A percentile compares a stretch with the other conserved stretches of the same genome.
phyloP scores from a whole-genome alignment of 768 basidiomycete species.

The Psilocybe azurescens region DNA sequence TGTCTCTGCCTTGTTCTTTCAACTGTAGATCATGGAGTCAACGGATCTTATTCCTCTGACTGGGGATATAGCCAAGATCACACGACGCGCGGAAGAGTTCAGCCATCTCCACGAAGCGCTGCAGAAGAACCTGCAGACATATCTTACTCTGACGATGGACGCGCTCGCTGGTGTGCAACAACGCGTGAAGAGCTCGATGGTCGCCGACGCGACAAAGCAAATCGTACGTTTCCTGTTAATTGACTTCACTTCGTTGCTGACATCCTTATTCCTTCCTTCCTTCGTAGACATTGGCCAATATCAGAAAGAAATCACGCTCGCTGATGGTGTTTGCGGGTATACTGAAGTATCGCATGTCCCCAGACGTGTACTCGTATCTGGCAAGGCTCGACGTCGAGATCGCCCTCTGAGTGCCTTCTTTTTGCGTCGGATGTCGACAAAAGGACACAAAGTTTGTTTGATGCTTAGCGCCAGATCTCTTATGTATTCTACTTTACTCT shows the following conservation, averaged over 20 bases:
- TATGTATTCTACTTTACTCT: background rate
- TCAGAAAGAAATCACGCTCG: slow-evolving; percentile 83
- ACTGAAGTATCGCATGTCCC: slow-evolving; percentile 87
- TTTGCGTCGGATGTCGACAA: background rate
- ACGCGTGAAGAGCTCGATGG: slow-evolving; percentile 70
- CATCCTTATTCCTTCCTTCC: slow-evolving; percentile 12
- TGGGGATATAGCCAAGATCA: slow-evolving; percentile 85
- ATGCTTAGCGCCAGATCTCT: background rate
- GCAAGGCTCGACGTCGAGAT: slow-evolving; percentile 88
- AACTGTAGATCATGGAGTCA: slow-evolving; percentile 86
- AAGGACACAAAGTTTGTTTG: background rate
- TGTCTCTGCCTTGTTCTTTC: background rate
- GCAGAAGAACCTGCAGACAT: slow-evolving; percentile 87
- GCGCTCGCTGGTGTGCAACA: slow-evolving; percentile 84
- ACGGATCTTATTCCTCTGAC: slow-evolving; percentile 88
- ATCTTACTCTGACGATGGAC: slow-evolving; percentile 93
- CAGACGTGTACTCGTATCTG: slow-evolving; percentile 89
- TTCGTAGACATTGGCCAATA: slow-evolving; percentile 60
- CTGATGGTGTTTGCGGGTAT: slow-evolving; percentile 90
- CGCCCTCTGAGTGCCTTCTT: slow-evolving; percentile 54
- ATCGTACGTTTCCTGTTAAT: slow-evolving; percentile 53
- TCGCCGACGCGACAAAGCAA: slow-evolving; percentile 78
- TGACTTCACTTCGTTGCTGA: slow-evolving; percentile 10
- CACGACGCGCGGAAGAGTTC: slow-evolving; percentile 87
- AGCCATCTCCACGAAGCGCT: slow-evolving; percentile 84